These are phyloP conservation scores for Solanum appendiculatum DNA, from an alignment of 257 asterid genomes.

Conservation along the genomic window DNA sequence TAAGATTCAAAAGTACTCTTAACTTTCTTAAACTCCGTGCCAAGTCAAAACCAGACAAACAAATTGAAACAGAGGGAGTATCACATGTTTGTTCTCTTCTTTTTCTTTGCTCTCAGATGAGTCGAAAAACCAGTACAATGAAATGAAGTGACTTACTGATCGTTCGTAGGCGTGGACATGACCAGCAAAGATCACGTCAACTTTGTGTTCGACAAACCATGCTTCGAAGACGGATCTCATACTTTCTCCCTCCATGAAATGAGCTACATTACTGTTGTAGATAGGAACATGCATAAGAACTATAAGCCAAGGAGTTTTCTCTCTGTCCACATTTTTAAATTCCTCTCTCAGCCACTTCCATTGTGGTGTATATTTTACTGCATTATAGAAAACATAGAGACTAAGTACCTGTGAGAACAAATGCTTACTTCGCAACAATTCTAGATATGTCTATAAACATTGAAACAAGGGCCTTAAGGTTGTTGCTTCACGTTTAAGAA, in stretches of 20 bases:
- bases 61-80: neutral
- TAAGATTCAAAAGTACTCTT: neutral
- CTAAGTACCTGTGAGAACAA: neutral
- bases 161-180: constrained; percentile 96
- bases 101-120: neutral
- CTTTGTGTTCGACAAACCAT: constrained; percentile 81
- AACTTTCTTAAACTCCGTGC: neutral
- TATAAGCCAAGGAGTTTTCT: constrained; percentile 94
- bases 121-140: neutral
- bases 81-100: neutral
- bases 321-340: constrained; percentile 60
- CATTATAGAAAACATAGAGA: neutral
- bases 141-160: constrained; percentile 59
- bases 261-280: constrained; percentile 87
- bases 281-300: constrained; percentile 92
- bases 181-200: constrained; percentile 85
- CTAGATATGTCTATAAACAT: neutral
- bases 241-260: constrained; percentile 97
- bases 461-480: neutral
- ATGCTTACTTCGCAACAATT: neutral
- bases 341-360: constrained; percentile 72
- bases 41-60: neutral
- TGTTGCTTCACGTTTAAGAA: neutral
- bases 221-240: constrained; percentile 77
- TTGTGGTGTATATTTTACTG: constrained; percentile 94